These are phyloP conservation scores for Leptosphaerulina australis DNA, from an alignment of 2,329 filamentous ascomycete genomes.

Conservation along the genomic window DNA sequence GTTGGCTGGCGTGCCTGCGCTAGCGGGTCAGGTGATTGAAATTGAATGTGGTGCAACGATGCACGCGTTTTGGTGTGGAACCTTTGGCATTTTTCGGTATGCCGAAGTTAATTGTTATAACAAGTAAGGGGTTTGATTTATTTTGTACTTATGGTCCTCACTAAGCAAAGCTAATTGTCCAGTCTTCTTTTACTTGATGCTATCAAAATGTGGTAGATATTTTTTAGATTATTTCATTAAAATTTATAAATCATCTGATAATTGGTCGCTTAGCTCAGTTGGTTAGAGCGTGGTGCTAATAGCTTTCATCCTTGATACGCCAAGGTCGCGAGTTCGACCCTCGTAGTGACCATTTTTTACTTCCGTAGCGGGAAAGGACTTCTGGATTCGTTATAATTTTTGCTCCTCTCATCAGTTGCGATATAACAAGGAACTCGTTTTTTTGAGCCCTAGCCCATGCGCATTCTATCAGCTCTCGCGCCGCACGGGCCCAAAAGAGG, in stretches of 20 bases:
- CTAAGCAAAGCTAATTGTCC: too few relatives aligned
- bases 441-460: too few relatives aligned
- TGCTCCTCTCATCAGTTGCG: background rate
- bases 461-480: too few relatives aligned
- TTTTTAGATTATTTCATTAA: too few relatives aligned
- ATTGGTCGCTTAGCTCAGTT: conserved; percentile 24
- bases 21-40: conserved; percentile 21
- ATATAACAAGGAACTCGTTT: too few relatives aligned
- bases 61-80: conserved; percentile 11
- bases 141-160: too few relatives aligned
- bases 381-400: background rate
- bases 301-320: conserved; percentile 21
- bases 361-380: background rate
- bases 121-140: too few relatives aligned
- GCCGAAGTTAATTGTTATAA: too few relatives aligned
- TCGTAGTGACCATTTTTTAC: conserved; percentile 21
- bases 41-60: conserved; percentile 16
- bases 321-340: conserved; percentile 26
- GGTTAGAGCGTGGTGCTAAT: conserved; percentile 27
- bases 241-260: background rate
- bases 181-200: too few relatives aligned
- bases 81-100: background rate
- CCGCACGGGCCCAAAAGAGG: too few relatives aligned
- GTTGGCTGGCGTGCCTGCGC: conserved; percentile 18
- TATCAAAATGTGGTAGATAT: too few relatives aligned